Evolutionary conservation across 768 basidiomycete species (phyloP), one percentile per base, ranked within the genome.

Genomic region (Mycena filopes): DNA sequence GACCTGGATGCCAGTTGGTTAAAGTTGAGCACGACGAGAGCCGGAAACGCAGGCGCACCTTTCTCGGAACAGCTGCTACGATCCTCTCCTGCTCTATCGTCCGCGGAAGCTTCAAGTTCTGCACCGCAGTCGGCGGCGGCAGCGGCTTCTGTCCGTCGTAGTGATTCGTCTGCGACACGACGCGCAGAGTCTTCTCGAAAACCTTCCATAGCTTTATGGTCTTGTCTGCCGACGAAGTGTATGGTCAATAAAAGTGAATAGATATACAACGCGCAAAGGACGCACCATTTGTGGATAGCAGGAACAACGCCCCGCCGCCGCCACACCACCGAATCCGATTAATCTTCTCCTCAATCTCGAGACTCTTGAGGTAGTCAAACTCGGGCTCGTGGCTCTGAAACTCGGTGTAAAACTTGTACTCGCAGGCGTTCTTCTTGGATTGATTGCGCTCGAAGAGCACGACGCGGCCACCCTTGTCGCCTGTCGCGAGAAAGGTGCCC

Each of bases 301-400:
- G 80, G 79, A 99, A 98, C 79, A 99, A 98, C 46, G 98, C 96
- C 40, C 82, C 97, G 95, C 66, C 98, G 88, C 82, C 36, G 9
- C 91, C 95, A 84, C 96, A 98, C 98, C 98, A 99, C 77, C 95
- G 93, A 87, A 99, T 99, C 88, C 97, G 94, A 85, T 99, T 99
- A 84, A 99, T 99, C 91, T 99, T 99, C 87, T 99, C 98, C 82
- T 99, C 98, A 79, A 99, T 99, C 86, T 99, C 98, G 71, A 99
- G 85, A 18, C 94, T 96, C 85, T 99, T 99, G 75, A 99, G 90
- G 80, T 99, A 99, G 82, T 99, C 98, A 79, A 99, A 99, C 79
- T 99, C 98, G 64, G 98, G 98, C 79, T 99, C 98, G 78, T 99
- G 98, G 49, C 94, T 96, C 86, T 99, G 98, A 77, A 99, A 98